Conservation (phyloP, 805 yeast species). For the Debaryomyces castellii region DNA sequence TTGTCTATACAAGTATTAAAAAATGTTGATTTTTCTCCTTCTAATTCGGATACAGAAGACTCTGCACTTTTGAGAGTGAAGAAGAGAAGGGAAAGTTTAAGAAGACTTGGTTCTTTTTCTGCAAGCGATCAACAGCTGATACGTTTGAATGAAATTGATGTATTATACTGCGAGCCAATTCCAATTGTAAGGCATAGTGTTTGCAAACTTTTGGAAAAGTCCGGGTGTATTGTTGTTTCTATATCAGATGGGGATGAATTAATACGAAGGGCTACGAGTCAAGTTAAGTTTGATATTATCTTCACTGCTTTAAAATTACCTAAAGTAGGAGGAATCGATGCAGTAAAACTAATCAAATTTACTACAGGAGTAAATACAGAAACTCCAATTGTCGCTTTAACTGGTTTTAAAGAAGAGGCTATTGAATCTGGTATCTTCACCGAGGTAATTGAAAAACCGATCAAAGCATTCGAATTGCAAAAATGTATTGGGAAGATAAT, state of each 20-base stretch:
- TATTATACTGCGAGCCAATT: slow-evolving; percentile 82
- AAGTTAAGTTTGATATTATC: slow-evolving; percentile 80
- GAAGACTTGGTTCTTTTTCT: slow-evolving; percentile 22
- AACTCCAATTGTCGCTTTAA: slow-evolving; percentile 76
- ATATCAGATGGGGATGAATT: slow-evolving; percentile 81
- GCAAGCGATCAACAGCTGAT: slow-evolving; percentile 3
- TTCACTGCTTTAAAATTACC: slow-evolving; percentile 71
- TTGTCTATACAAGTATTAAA: slow-evolving; percentile 22
- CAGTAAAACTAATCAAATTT: slow-evolving; percentile 69
- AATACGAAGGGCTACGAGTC: slow-evolving; percentile 76
- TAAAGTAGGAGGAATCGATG: slow-evolving; percentile 69
- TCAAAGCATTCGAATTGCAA: slow-evolving; percentile 22
- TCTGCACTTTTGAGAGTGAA: slow-evolving; percentile 52
- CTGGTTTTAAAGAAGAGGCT: slow-evolving; percentile 73
- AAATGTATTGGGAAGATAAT: slow-evolving; percentile 19
- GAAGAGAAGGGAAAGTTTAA: slow-evolving; percentile 54
- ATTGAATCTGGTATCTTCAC: slow-evolving; percentile 53
- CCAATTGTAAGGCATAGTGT: slow-evolving; percentile 76
- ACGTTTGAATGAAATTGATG: slow-evolving; percentile 44
- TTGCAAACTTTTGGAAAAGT: slow-evolving; percentile 57
- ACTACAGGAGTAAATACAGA: slow-evolving; percentile 76
- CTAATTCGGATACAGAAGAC: slow-evolving; percentile 71
- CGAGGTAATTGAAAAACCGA: slow-evolving; percentile 74
- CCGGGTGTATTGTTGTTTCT: slow-evolving; percentile 79
- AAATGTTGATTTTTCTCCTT: slow-evolving; percentile 42